Evolutionary conservation across 2,329 filamentous ascomycete genomes (phyloP).

Genomic region (Ceratocystis papillata): DNA sequence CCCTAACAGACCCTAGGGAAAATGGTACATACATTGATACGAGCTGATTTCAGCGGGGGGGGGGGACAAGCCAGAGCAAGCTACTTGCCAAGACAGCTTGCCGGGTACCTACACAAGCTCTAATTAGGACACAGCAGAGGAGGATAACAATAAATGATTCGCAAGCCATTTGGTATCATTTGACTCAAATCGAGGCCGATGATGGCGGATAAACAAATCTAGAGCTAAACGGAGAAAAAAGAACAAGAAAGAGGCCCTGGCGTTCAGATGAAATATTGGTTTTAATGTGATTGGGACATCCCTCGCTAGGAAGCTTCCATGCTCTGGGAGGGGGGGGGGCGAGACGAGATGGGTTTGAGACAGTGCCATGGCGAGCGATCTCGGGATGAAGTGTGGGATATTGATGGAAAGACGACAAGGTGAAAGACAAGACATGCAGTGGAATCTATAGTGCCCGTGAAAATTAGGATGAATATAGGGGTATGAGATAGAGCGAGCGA

Average conservation of each 20-base stretch:
- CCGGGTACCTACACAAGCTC: neutral
- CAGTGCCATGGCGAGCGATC: neutral
- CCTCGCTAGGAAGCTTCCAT: constrained; percentile 4
- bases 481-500: neutral
- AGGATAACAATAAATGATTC: neutral
- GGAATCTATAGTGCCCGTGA: neutral
- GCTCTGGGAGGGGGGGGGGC: neutral
- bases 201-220: neutral
- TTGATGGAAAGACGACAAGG: neutral
- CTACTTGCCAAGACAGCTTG: neutral
- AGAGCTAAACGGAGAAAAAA: neutral
- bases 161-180: neutral
- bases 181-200: neutral
- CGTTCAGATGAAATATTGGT: neutral
- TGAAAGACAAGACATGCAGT: constrained; percentile 7
- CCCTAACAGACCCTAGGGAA: constrained; percentile 1
- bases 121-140: neutral
- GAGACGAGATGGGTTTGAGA: neutral
- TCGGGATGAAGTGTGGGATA: neutral
- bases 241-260: neutral
- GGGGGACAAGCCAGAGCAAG: too few species aligned
- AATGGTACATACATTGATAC: neutral
- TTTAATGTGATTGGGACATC: constrained; percentile 5
- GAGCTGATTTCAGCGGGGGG: neutral
- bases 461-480: neutral